phyloP scores from a whole-genome alignment of 1,284 basidiomycete genomes.

The Ganoderma resinaceum region DNA sequence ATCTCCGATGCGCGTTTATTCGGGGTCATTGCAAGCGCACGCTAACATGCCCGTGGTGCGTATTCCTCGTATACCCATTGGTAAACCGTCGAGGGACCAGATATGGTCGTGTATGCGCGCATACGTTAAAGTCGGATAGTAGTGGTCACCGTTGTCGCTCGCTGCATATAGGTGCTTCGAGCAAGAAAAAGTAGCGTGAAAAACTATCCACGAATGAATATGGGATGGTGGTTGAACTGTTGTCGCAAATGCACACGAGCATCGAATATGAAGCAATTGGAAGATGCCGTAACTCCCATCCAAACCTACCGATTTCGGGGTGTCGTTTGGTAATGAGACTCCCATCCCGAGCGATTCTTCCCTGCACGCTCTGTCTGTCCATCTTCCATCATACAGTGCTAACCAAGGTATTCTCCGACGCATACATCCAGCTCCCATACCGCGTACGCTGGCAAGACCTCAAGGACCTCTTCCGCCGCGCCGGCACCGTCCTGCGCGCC shows the following conservation, averaged over 20 bases:
- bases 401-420: not conserved
- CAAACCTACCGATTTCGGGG: not conserved
- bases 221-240: not conserved
- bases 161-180: not conserved
- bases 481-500: slow-evolving; percentile 93
- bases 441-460: slow-evolving; percentile 97
- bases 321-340: not conserved
- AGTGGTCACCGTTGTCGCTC: not conserved
- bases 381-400: not conserved
- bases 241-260: not conserved
- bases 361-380: not conserved
- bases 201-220: no score
- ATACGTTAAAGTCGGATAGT: not conserved
- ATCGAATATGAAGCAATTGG: not conserved
- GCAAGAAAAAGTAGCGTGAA: no score
- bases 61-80: not conserved
- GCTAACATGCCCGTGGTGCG: not conserved
- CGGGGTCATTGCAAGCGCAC: not conserved
- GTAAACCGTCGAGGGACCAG: not conserved
- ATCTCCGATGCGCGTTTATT: not conserved
- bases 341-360: not conserved
- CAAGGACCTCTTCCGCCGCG: slow-evolving; percentile 95
- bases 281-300: not conserved
- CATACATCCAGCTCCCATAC: slow-evolving; percentile 75
- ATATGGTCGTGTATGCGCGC: not conserved